A percentile compares a stretch with the other conserved stretches of the same genome.
Conservation (phyloP, 1,284 basidiomycete species). For the Ceratobasidium sp. region DNA sequence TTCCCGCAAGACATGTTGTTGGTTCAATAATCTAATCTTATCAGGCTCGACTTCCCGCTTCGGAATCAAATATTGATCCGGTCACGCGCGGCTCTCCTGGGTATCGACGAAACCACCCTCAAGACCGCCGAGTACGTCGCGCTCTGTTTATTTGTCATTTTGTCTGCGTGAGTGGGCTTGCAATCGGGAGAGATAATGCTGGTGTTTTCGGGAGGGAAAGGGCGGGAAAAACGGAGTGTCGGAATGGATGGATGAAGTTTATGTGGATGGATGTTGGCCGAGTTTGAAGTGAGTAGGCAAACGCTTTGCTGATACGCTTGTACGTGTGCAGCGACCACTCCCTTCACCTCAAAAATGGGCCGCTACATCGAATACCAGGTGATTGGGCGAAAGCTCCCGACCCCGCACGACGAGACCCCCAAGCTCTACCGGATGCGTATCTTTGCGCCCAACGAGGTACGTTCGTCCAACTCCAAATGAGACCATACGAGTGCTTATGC, state of each 20-base stretch:
- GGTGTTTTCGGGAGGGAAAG: background rate
- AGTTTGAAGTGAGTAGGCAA: constrained; percentile 4
- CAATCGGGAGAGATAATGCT: background rate
- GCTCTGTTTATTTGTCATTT: constrained; percentile 19
- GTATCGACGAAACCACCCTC: constrained; percentile 46
- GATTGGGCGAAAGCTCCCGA: constrained; percentile 97
- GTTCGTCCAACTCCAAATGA: background rate
- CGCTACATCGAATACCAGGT: constrained; percentile 90
- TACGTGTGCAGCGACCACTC: background rate
- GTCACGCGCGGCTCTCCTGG: constrained; percentile 28
- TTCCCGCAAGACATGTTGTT: no score
- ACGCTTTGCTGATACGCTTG: constrained; percentile 8
- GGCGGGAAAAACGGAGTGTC: background rate
- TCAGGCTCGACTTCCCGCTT: background rate
- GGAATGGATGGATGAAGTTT: constrained; percentile 12
- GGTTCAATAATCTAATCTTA: constrained; percentile 41
- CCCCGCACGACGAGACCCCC: constrained; percentile 91
- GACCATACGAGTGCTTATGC: background rate
- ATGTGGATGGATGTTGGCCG: constrained; percentile 13
- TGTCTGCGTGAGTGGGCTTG: constrained; percentile 16
- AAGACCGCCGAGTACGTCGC: constrained; percentile 44
- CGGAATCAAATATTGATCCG: constrained; percentile 32
- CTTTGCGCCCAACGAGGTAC: constrained; percentile 93
- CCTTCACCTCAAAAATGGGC: constrained; percentile 55
- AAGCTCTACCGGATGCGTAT: constrained; percentile 99